Evolutionary conservation across 108 stramenopile species (phyloP).

Genomic region (Nannochloropsis gaditana): DNA sequence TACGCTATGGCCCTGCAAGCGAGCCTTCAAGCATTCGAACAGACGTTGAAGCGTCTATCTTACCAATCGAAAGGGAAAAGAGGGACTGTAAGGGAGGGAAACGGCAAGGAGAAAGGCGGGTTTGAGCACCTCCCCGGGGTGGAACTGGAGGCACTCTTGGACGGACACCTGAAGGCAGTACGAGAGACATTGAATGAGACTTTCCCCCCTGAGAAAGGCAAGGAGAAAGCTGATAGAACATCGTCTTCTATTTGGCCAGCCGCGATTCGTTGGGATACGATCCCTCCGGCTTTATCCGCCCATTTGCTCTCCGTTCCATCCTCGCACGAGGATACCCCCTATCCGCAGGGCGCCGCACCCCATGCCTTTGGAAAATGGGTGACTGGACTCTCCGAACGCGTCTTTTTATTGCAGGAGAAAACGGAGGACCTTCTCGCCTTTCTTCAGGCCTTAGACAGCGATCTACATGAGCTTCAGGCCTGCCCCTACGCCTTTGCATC

Average conservation of each 20-base stretch:
- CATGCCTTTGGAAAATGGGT: background rate
- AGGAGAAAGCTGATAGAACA: constrained; percentile 72
- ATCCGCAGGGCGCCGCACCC: background rate
- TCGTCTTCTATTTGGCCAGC: constrained; percentile 46
- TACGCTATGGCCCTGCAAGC: constrained; percentile 73
- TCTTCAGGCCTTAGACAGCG: constrained; percentile 30
- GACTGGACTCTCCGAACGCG: constrained; percentile 57
- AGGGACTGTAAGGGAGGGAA: background rate
- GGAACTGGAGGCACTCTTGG: constrained; percentile 38
- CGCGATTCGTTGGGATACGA: background rate
- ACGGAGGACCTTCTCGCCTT: constrained; percentile 76
- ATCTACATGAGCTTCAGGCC: constrained; percentile 32
- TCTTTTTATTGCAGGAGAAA: constrained; percentile 73
- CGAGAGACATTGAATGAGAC: constrained; percentile 35
- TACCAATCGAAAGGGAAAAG: background rate
- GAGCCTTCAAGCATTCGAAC: constrained; percentile 67
- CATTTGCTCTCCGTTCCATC: background rate
- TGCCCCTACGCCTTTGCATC: constrained; percentile 38
- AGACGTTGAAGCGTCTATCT: constrained; percentile 24
- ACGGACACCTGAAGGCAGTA: constrained; percentile 32
- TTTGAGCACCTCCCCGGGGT: background rate
- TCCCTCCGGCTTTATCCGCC: background rate
- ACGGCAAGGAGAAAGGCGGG: background rate
- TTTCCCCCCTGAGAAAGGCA: constrained; percentile 22
- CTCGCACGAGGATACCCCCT: background rate